Evolutionary conservation across 768 basidiomycete species (phyloP), one percentile per base, ranked within the genome.

Genomic region (Kwoniella botswanensis): DNA sequence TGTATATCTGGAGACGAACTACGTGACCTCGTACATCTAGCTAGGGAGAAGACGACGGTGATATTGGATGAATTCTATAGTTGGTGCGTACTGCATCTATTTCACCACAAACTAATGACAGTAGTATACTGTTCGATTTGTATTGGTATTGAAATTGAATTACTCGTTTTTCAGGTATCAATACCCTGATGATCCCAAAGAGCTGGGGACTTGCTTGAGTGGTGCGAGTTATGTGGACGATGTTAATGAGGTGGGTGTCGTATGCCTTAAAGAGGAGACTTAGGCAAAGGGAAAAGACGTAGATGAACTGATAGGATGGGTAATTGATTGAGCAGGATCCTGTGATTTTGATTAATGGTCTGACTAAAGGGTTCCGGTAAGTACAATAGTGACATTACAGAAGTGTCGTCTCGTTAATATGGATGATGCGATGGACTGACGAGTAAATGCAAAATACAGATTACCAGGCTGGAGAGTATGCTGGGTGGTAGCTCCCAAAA

Each of bases 401-500:
- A 29, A 29, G 29, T 29, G 29, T 29, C 29, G 4, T 29, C 29
- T 29, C 29, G 2, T 29, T 29, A 4, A 29, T 29, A 29, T 29
- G 4, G 4, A 29, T 29, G 29, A 29, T 2, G 29, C 29, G 29
- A 29, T 29, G 29, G 29, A 29, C 29, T 29, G 29, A 29, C 29
- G 29, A 29, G 29, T 29, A 29, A 29, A 6, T 29, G 29, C 29
- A 29, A 29, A 46, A 46, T n/a, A 21, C 59, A 72, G 76, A 22
- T 70, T 95, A 66, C 94, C 94, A 10, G 95, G 95, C 44, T 98
- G 93, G 93, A 88, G 95, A 74, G 86, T 94, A 52, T 95, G 93
- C 85, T 85, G 85, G 94, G 93, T 75, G 2, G 57, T 70, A 5
- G 67, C 50, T 41, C 60, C 61, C 4, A 56, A 56, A n/a, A 65